Percentiles rank a stretch among this genome's conserved stretches.
Evolutionary conservation across 2,329 filamentous ascomycete genomes (phyloP).

Genomic region (Venturiaceae sp.): DNA sequence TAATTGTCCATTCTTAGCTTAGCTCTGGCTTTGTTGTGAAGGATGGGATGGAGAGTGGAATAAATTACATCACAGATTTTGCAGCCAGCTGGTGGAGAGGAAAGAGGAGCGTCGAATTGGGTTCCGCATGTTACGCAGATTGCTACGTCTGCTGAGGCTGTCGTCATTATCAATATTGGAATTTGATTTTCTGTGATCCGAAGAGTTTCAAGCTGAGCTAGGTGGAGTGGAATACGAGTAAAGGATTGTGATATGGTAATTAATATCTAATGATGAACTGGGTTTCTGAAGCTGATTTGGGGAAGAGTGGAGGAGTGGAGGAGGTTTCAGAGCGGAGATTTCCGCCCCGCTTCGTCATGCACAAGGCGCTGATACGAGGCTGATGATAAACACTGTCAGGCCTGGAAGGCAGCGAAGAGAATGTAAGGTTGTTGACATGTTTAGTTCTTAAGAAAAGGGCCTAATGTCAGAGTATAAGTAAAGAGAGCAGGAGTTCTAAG

Average conservation of each 20-base stretch:
- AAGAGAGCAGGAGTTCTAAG: no score
- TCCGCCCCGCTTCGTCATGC: not conserved
- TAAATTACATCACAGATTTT: slow-evolving; percentile 57
- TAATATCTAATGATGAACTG: no score
- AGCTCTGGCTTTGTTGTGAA: no score
- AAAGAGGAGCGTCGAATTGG: slow-evolving; percentile 50
- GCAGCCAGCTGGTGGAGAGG: slow-evolving; percentile 43
- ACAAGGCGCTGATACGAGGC: not conserved
- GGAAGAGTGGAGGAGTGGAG: slow-evolving; percentile 1
- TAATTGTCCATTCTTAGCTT: slow-evolving; percentile 15
- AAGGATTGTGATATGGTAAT: no score
- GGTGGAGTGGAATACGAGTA: no score
- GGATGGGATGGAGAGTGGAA: not conserved
- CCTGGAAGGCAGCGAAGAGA: no score
- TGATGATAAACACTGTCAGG: not conserved
- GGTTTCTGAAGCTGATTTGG: not conserved
- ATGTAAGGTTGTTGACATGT: no score
- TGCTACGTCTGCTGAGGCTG: slow-evolving; percentile 32
- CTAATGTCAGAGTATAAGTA: no score
- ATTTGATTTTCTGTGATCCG: no score
- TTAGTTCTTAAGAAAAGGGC: no score
- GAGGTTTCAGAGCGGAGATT: not conserved
- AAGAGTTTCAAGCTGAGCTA: no score
- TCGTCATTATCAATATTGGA: slow-evolving; percentile 5
- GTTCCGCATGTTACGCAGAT: slow-evolving; percentile 63